Percentiles rank a stretch among this genome's conserved stretches.
phyloP scores from a whole-genome alignment of 768 basidiomycete genomes.

The Collybia mongolica region DNA sequence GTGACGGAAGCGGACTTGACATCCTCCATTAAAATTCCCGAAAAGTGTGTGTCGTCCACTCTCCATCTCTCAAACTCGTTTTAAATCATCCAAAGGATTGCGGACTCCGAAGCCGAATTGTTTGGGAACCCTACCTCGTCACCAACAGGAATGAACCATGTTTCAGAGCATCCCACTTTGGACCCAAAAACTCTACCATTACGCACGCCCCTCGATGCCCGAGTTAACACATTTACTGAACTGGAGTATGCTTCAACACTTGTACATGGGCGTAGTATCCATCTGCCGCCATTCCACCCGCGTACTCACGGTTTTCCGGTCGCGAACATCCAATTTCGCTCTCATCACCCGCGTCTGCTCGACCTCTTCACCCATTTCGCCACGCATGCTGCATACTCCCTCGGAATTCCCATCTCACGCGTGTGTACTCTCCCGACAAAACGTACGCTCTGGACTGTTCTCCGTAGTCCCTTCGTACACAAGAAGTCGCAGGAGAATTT shows the following conservation, averaged over 20 bases:
- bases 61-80: no score
- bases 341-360: slow-evolving; percentile 65
- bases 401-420: slow-evolving; percentile 76
- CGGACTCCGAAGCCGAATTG: no score
- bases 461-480: slow-evolving; percentile 82
- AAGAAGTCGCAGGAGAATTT: slow-evolving; percentile 98
- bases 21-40: no score
- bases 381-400: slow-evolving; percentile 77
- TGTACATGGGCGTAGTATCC: slow-evolving; percentile 60
- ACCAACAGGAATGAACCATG: no score
- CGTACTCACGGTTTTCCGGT: slow-evolving; percentile 71
- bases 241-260: slow-evolving; percentile 52
- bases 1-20: no score
- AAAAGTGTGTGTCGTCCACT: no score
- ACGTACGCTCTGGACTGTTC: slow-evolving; percentile 83
- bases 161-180: background rate
- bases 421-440: slow-evolving; percentile 68
- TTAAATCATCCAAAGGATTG: no score
- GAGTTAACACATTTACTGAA: slow-evolving; percentile 27
- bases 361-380: slow-evolving; percentile 84
- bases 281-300: slow-evolving; percentile 54
- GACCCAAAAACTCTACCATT: slow-evolving; percentile 15
- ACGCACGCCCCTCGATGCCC: slow-evolving; percentile 10
- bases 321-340: slow-evolving; percentile 80
- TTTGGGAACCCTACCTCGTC: no score